Evolutionary conservation across 345 rosid genomes (phyloP).

Genomic region (Eucalyptus curtisii): DNA sequence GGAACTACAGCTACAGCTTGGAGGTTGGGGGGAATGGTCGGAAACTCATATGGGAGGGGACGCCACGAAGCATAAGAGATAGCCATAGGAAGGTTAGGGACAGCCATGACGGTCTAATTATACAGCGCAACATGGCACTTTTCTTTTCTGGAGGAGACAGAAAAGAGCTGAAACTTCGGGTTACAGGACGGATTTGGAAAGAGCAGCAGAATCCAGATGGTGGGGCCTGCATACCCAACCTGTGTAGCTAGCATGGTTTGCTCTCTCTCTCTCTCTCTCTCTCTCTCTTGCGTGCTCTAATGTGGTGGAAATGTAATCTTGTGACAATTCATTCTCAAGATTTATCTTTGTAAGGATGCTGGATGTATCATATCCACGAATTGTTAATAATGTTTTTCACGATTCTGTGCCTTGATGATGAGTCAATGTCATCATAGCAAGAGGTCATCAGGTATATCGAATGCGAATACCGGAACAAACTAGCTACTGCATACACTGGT

Average conservation of each 20-base stretch:
- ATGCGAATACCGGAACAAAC: background rate
- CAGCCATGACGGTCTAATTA: constrained; percentile 84
- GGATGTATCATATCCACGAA: background rate
- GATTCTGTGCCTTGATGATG: background rate
- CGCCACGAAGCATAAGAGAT: constrained; percentile 81
- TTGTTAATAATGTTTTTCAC: background rate
- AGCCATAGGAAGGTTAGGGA: constrained; percentile 90
- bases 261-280: background rate
- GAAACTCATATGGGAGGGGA: constrained; percentile 91
- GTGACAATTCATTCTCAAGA: background rate
- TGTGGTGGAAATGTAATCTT: background rate
- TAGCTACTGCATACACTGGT: background rate
- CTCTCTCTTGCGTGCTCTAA: background rate
- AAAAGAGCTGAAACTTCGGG: constrained; percentile 85
- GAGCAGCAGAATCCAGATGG: constrained; percentile 83
- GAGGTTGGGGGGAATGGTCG: constrained; percentile 94
- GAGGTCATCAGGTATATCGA: background rate
- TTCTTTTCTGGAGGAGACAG: constrained; percentile 96
- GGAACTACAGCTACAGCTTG: constrained; percentile 85
- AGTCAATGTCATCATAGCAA: background rate
- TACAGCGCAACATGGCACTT: constrained; percentile 87
- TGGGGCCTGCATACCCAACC: constrained; percentile 82
- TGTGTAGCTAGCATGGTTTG: constrained; percentile 35
- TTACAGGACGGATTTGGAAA: constrained; percentile 93
- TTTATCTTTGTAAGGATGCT: background rate